Evolutionary conservation across 257 asterid species (phyloP), one percentile per base, ranked within the genome.

Genomic region (Lantana camara): DNA sequence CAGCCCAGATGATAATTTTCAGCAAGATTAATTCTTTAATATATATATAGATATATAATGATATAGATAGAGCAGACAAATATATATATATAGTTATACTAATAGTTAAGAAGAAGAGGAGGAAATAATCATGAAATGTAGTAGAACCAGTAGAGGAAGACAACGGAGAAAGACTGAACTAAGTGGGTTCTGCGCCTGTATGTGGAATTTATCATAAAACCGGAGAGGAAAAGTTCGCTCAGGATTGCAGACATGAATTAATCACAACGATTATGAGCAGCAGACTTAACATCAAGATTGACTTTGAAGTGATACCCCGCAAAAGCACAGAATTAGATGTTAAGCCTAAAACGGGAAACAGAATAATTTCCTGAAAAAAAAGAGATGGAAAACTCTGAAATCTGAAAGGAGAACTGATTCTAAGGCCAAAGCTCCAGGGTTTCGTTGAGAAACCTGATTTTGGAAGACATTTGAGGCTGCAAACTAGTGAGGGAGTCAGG

Each of bases 171-270:
- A 23, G 98, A 93, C 69, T 93, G 97, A 80, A 93, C 97, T 51
- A 89, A 64, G 72, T 89, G 97, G 73, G 96, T 85, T 77, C 96
- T 75, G 73, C 95, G 95, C 89, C 89, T 73, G 54, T 89, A 80
- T 21, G 96, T 88, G 66, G 99, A 94, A 84, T 83, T 90, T 73
- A 90, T 90, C 95, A 91, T 94, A 86, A 77, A 94, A 85, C 88
- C 92, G 13, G 85, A 90, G 58, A 85, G 76, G 22, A 86, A 85
- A 66, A 90, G 87, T 76, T 90, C 96, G 88, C 79, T 83, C 70
- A 94, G 95, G 82, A 94, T 83, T 65, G 95, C 88, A 88, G 95
- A 86, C 98, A 88, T 91, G 86, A 88, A 86, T n/a, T n/a, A n/a
- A n/a, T 80, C 70, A 74, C 80, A 79, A 70, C 79, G 75, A 77